Percentiles rank a stretch among this genome's conserved stretches.
These are phyloP conservation scores for Epichloe sibirici DNA, from an alignment of 2,329 filamentous ascomycete genomes.

Conservation along the genomic window DNA sequence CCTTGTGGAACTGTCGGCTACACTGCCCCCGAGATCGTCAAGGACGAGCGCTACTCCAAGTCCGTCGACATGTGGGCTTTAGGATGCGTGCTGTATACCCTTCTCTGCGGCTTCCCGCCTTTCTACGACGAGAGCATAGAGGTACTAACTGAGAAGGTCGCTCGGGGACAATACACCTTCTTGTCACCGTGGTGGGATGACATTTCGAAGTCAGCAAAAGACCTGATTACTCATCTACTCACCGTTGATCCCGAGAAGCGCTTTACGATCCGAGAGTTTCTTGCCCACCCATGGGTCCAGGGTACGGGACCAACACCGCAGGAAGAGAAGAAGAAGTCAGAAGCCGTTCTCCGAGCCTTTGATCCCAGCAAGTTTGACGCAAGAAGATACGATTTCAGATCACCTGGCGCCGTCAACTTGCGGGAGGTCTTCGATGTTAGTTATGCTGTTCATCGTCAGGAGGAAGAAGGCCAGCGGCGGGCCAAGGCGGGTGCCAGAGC, in stretches of 20 bases:
- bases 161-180: constrained; percentile 93
- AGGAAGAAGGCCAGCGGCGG: constrained; percentile 86
- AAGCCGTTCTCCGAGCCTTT: constrained; percentile 37
- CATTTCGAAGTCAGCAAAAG: constrained; percentile 88
- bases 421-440: constrained; percentile 96
- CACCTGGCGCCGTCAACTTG: constrained; percentile 85
- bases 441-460: constrained; percentile 94
- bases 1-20: constrained; percentile 98
- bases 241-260: constrained; percentile 93
- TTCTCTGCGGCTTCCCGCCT: constrained; percentile 93
- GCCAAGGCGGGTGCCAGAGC: constrained; percentile 69
- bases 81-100: constrained; percentile 90
- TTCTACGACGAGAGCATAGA: constrained; percentile 99
- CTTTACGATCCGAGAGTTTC: constrained; percentile 85
- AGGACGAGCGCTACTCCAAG: constrained; percentile 97
- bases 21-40: constrained; percentile 96
- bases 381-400: constrained; percentile 81
- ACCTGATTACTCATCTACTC: constrained; percentile 83
- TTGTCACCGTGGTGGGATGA: constrained; percentile 99
- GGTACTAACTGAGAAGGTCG: constrained; percentile 93
- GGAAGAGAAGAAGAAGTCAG: constrained; percentile 46
- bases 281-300: constrained; percentile 88
- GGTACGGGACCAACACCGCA: constrained; percentile 45
- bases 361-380: constrained; percentile 43
- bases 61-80: constrained; percentile 99